Conservation (phyloP, 108 stramenopile species). For the Heterococcus sp. region DNA sequence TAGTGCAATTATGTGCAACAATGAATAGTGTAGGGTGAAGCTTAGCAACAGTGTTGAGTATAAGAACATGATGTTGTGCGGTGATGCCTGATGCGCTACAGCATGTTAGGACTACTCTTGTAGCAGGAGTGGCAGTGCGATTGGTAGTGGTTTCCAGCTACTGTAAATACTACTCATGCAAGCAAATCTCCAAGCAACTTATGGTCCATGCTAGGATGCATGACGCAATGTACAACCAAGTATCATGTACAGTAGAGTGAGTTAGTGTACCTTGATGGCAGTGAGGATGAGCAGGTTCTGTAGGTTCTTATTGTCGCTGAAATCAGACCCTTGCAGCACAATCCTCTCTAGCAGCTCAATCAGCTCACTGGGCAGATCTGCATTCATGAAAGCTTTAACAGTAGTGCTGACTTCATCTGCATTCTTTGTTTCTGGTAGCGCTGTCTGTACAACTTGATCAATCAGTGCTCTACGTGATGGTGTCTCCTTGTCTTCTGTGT, state of each 20-base stretch:
- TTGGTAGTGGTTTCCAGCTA: neutral
- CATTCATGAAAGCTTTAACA: slow-evolving; percentile 99
- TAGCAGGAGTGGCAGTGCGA: neutral
- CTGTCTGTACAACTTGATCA: slow-evolving; percentile 99
- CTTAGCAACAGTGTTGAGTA: neutral
- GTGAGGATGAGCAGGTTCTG: slow-evolving; percentile 99
- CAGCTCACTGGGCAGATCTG: slow-evolving; percentile 93
- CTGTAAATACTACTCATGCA: neutral
- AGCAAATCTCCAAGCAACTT: no score
- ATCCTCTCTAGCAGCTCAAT: slow-evolving; percentile 97
- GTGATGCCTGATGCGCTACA: no score
- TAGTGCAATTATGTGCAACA: neutral
- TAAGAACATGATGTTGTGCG: neutral
- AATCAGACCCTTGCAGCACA: slow-evolving; percentile 97
- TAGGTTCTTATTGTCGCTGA: slow-evolving; percentile 96
- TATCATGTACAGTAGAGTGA: neutral
- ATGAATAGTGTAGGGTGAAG: neutral
- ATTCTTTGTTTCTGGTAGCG: slow-evolving; percentile 94
- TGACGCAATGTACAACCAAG: neutral
- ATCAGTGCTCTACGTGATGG: slow-evolving; percentile 84
- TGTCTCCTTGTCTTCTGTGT: slow-evolving; percentile 26
- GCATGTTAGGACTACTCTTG: no score
- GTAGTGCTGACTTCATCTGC: slow-evolving; percentile 98
- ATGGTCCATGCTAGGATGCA: no score
- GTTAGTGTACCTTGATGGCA: slow-evolving; percentile 71